These are phyloP conservation scores for Verticillium isaacii DNA, from an alignment of 2,329 filamentous ascomycete genomes.

Conservation along the genomic window DNA sequence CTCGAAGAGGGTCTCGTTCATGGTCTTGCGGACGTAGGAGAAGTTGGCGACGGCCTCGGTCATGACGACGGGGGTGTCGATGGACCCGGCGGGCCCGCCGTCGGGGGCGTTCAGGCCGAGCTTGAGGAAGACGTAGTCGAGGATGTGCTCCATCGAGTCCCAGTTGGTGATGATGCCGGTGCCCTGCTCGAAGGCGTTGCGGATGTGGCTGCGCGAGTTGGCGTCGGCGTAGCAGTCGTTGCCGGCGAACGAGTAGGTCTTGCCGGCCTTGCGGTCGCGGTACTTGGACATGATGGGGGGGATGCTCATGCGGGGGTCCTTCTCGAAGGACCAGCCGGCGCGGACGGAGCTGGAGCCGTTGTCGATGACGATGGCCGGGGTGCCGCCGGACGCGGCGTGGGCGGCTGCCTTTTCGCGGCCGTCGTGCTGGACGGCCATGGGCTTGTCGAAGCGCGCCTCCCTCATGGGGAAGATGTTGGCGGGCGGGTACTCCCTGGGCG, in stretches of 20 bases:
- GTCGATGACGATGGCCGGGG: conserved; percentile 89
- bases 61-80: conserved; percentile 88
- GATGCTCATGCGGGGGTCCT: conserved; percentile 70
- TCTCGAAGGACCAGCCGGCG: conserved; percentile 94
- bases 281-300: conserved; percentile 94
- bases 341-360: conserved; percentile 90
- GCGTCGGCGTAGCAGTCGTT: conserved; percentile 93
- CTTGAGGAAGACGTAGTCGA: conserved; percentile 95
- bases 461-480: conserved; percentile 56
- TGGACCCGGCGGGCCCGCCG: conserved; percentile 41
- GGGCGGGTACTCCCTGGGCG: conserved; percentile 43
- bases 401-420: conserved; percentile 66
- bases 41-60: conserved; percentile 93
- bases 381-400: conserved; percentile 35
- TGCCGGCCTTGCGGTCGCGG: conserved; percentile 86
- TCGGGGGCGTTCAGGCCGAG: conserved; percentile 75
- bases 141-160: conserved; percentile 92
- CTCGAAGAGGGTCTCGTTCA: conserved; percentile 97
- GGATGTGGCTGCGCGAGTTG: conserved; percentile 83
- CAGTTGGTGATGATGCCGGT: conserved; percentile 93
- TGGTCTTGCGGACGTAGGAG: conserved; percentile 82
- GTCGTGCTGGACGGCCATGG: conserved; percentile 51
- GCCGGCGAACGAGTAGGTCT: conserved; percentile 88
- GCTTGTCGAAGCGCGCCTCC: conserved; percentile 57
- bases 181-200: conserved; percentile 85